phyloP scores from a whole-genome alignment of 139 green algal species.

The Pleodorina starrii region DNA sequence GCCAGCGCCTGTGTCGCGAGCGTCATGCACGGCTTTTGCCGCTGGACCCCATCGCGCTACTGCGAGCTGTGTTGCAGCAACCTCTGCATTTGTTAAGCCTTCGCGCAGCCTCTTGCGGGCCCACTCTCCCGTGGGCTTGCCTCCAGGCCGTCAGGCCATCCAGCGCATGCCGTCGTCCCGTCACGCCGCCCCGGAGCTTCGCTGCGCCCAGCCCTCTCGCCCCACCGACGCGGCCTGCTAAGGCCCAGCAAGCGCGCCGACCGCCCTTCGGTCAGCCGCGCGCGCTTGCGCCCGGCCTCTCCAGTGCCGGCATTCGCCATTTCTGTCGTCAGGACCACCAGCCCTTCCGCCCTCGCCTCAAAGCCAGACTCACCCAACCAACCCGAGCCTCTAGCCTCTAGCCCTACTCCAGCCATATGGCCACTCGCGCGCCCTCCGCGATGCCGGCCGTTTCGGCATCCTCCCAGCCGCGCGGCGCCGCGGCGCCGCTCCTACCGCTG shows the following conservation, averaged over 20 bases:
- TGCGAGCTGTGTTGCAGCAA: constrained; percentile 3
- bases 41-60: neutral
- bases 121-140: neutral
- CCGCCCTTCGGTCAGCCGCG: too few relatives aligned
- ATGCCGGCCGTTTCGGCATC: too few relatives aligned
- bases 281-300: too few relatives aligned
- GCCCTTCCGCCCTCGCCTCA: too few relatives aligned
- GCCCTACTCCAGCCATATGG: too few relatives aligned
- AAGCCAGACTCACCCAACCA: too few relatives aligned
- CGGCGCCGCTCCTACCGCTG: too few relatives aligned
- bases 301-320: too few relatives aligned
- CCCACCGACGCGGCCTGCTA: neutral
- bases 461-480: too few relatives aligned
- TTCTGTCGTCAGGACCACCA: too few relatives aligned
- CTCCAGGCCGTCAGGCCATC: constrained; percentile 22
- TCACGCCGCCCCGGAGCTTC: neutral
- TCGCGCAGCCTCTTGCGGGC: neutral
- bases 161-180: constrained; percentile 8
- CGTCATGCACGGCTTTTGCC: neutral
- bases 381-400: too few relatives aligned
- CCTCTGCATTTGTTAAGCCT: neutral
- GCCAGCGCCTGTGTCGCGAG: neutral
- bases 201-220: neutral
- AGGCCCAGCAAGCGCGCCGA: neutral
- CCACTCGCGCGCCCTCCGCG: too few relatives aligned